Conservation (phyloP, 2,329 filamentous ascomycete species). For the Arthrocladium fulminans region DNA sequence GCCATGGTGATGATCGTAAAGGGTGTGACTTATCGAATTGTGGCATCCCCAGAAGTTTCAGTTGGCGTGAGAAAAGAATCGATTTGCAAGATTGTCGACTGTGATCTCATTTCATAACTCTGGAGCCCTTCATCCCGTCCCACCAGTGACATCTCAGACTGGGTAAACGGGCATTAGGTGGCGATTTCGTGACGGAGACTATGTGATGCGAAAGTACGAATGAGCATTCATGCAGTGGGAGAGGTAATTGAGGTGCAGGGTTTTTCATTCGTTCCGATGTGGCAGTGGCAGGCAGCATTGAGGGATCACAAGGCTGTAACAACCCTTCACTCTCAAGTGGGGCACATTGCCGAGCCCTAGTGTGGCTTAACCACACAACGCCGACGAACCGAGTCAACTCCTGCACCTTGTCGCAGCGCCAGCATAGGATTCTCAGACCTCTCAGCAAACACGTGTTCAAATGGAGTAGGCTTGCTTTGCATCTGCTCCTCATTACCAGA, state of each 20-base stretch:
- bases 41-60: too few relatives aligned
- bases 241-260: neutral
- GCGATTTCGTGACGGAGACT: neutral
- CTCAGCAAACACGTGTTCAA: neutral
- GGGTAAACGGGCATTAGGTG: neutral
- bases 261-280: neutral
- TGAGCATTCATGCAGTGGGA: neutral
- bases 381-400: neutral
- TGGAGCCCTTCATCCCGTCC: neutral
- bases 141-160: neutral
- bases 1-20: neutral
- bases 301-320: neutral
- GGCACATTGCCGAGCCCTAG: neutral
- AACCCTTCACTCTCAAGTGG: conserved; percentile 9
- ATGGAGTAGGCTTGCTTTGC: neutral
- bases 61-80: too few relatives aligned
- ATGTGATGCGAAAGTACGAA: neutral
- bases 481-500: neutral
- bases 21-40: neutral
- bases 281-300: conserved; percentile 3
- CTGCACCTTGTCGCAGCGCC: neutral
- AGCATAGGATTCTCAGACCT: neutral
- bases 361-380: neutral
- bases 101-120: neutral
- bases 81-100: neutral